Conservation (phyloP, 768 basidiomycete species). For the Hygrophorus russula region DNA sequence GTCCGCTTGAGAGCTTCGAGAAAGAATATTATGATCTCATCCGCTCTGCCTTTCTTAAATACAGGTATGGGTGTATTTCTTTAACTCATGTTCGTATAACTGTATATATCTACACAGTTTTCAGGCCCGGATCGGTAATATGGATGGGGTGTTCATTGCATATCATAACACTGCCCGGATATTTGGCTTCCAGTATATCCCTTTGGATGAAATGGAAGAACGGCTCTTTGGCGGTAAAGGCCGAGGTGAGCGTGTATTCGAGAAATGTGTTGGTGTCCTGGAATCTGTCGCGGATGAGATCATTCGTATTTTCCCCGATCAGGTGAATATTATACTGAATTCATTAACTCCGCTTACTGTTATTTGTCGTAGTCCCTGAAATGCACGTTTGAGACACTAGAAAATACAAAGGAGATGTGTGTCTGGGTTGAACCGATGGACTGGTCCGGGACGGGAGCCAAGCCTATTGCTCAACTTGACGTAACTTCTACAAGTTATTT, state of each 20-base stretch:
- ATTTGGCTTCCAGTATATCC: constrained; percentile 91
- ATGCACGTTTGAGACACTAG: constrained; percentile 50
- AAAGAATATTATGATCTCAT: constrained; percentile 92
- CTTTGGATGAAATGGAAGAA: constrained; percentile 80
- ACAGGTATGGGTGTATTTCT: constrained; percentile 37
- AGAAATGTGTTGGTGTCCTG: constrained; percentile 57
- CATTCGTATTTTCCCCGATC: constrained; percentile 44
- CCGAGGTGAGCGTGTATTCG: constrained; percentile 67
- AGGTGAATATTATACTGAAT: constrained; percentile 28
- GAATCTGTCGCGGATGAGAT: constrained; percentile 57
- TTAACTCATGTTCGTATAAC: background rate
- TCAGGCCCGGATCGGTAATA: constrained; percentile 92
- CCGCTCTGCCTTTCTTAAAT: constrained; percentile 90
- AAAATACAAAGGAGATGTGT: constrained; percentile 30
- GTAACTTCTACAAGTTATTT: constrained; percentile 38
- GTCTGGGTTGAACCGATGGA: constrained; percentile 59
- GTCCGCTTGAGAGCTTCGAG: constrained; percentile 73
- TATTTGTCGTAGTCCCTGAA: constrained; percentile 33
- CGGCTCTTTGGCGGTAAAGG: constrained; percentile 55
- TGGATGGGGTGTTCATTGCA: constrained; percentile 89
- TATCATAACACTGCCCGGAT: constrained; percentile 81
- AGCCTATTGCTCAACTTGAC: constrained; percentile 48
- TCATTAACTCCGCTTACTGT: background rate
- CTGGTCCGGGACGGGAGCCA: constrained; percentile 26
- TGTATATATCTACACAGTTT: constrained; percentile 42